Conservation (phyloP, 2,329 filamentous ascomycete genomes). For the Gyromitra esculenta region DNA sequence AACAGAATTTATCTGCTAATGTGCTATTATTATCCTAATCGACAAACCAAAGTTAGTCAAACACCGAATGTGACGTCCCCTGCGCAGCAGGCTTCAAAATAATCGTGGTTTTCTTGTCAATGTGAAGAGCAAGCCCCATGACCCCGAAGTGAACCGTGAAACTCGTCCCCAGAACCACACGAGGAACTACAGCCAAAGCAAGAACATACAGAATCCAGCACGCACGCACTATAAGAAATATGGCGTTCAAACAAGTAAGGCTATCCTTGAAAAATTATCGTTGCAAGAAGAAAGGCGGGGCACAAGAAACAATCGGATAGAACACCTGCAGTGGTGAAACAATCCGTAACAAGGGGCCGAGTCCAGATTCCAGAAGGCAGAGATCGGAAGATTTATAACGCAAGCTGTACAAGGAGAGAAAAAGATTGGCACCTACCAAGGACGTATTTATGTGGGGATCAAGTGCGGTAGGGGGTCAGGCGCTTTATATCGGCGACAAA, state of each 20-base stretch:
- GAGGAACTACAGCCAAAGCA: conserved; percentile 37
- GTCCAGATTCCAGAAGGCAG: conserved; percentile 41
- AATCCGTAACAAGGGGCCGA: conserved; percentile 47
- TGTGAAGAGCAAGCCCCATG: conserved; percentile 37
- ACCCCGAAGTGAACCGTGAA: conserved; percentile 22
- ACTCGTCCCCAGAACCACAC: conserved; percentile 19
- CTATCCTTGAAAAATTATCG: conserved; percentile 44
- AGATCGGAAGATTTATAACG: conserved; percentile 44
- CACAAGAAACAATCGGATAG: conserved; percentile 47
- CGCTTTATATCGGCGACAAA: conserved; percentile 52
- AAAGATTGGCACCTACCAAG: conserved; percentile 48
- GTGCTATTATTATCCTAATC: conserved; percentile 42
- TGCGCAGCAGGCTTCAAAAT: conserved; percentile 29
- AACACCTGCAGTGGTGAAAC: conserved; percentile 50
- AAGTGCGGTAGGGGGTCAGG: conserved; percentile 48
- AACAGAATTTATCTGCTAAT: conserved; percentile 42
- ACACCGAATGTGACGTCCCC: conserved; percentile 34
- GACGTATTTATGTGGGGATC: conserved; percentile 42
- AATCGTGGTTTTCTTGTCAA: conserved; percentile 41
- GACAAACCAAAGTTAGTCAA: conserved; percentile 46
- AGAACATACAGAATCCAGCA: conserved; percentile 34
- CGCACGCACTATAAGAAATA: conserved; percentile 32
- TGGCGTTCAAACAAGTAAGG: conserved; percentile 33
- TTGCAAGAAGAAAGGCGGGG: conserved; percentile 49
- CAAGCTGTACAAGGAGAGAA: conserved; percentile 32